Evolutionary conservation across 2,329 filamentous ascomycete species (phyloP).

Genomic region (Colletotrichum cuscutae): DNA sequence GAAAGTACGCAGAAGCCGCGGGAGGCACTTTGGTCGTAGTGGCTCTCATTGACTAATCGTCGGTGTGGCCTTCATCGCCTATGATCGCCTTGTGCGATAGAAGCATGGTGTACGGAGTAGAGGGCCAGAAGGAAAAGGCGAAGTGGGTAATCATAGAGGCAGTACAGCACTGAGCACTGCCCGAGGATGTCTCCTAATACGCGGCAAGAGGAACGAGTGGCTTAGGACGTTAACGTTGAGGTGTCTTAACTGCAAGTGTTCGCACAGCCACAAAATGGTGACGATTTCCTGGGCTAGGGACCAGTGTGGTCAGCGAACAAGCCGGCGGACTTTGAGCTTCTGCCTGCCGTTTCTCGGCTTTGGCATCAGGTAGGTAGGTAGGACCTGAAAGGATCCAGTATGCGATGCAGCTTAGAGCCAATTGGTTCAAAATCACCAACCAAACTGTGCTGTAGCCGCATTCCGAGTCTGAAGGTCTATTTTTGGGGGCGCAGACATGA

Average conservation of each 20-base stretch:
- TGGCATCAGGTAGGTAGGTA: neutral
- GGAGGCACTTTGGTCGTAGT: no score
- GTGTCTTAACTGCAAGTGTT: neutral
- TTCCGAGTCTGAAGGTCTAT: conserved; percentile 5
- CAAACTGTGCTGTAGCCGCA: neutral
- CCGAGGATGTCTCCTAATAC: neutral
- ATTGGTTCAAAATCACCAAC: neutral
- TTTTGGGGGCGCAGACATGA: conserved; percentile 1
- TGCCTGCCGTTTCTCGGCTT: neutral
- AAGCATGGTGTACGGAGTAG: neutral
- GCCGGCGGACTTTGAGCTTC: neutral
- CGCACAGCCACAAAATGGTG: conserved; percentile 27
- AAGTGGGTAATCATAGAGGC: conserved; percentile 1
- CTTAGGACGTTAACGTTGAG: neutral
- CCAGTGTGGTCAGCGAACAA: conserved; percentile 2
- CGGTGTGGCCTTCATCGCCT: neutral
- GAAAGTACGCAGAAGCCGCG: neutral
- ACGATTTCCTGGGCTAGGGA: conserved; percentile 3
- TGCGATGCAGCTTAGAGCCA: neutral
- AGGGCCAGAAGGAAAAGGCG: neutral
- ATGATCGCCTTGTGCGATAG: neutral
- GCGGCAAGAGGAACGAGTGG: conserved; percentile 1
- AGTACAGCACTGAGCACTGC: neutral
- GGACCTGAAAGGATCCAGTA: neutral
- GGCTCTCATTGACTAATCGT: neutral